Conservation (phyloP, 1,284 basidiomycete species). For the Tetrapyrgos nigripes region DNA sequence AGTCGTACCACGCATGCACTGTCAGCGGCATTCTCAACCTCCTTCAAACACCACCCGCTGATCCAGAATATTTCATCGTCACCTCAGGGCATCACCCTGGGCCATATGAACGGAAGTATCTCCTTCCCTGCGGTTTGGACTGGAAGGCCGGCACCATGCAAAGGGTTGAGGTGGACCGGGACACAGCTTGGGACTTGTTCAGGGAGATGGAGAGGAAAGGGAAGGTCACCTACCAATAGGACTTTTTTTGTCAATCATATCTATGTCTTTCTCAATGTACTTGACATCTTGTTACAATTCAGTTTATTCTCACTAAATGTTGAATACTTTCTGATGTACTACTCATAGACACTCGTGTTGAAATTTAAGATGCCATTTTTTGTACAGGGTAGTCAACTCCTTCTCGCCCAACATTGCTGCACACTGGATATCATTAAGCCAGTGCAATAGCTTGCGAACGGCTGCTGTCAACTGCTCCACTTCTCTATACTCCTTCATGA, state of each 20-base stretch:
- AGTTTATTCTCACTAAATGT: too few species aligned
- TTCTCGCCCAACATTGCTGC: too few species aligned
- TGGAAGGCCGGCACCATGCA: not conserved
- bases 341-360: too few species aligned
- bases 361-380: too few species aligned
- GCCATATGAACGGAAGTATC: not conserved
- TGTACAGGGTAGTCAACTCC: too few species aligned
- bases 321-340: too few species aligned
- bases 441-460: too few species aligned
- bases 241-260: too few species aligned
- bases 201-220: not conserved
- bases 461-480: too few species aligned
- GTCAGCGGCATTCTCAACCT: not conserved
- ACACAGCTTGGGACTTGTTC: not conserved
- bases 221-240: not conserved
- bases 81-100: not conserved
- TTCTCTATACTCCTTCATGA: not conserved
- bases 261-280: too few species aligned
- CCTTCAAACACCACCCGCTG: not conserved
- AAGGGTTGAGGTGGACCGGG: not conserved
- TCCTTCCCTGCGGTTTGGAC: not conserved
- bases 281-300: too few species aligned
- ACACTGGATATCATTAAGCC: too few species aligned
- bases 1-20: not conserved
- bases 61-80: not conserved